Base-by-base conservation (phyloP, 371 early-diverging fungal species). In the Rhizopus stolonifer region DNA sequence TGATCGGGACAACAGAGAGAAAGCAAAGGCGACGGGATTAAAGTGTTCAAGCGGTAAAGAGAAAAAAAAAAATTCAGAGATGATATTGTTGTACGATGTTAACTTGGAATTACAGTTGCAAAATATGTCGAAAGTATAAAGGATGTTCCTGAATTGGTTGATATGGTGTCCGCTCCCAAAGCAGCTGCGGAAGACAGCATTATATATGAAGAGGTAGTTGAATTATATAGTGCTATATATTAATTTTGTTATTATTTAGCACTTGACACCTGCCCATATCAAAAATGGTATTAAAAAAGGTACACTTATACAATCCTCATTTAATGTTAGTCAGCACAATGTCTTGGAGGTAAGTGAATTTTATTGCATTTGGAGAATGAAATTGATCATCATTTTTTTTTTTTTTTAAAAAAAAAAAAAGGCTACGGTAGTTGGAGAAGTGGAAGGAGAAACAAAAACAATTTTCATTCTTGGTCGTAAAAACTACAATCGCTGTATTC, bases 401-500 rank as follows among this genome's bases (percentile, higher is more conserved):
- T 43, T 26, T 42, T 36, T n/a, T n/a, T n/a, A n/a, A n/a, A n/a
- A n/a, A n/a, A n/a, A n/a, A n/a, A n/a, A n/a, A n/a, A 64, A 81
- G 80, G 95, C 92, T 10, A 84, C 87, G 11, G 82, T 97, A 14
- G 76, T 81, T 38, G 85, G 89, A 2, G 80, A 79, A 38, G 79
- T 92, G 3, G 82, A 91, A 47, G 93, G 90, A 33, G 81, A 81
- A 46, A 85, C 86, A 34, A 72, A 69, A 22, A 82, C 83, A 0
- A 77, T 98, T 18, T 80, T 85, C 53, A 86, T 98, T 38, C 49
- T 88, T 2, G 98, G 98, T 26, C 83, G 95, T 4, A 72, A 75
- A 38, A 62, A 90, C 58, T 77, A 96, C 78, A 98, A 96, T 61
- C 87, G 99, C 21, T 90, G 88, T 38, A 82, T 95, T 18, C 91